Base-by-base conservation (phyloP, 768 basidiomycete genomes). In the Panellus pusillus region DNA sequence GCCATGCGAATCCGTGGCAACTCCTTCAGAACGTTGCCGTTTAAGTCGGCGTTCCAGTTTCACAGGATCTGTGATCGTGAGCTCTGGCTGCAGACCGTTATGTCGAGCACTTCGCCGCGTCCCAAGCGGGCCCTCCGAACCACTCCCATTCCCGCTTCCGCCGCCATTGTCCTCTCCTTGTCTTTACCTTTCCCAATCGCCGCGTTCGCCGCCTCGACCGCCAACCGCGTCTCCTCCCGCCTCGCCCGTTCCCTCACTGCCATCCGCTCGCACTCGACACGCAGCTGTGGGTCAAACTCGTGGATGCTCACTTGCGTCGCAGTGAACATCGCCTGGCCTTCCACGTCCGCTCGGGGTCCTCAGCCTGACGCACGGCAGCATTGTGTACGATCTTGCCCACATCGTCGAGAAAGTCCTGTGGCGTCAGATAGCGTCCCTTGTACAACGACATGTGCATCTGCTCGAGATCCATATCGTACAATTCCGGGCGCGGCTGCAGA, bases 401-500 rank as follows among this genome's bases (percentile, higher is more conserved):
- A 61, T 93, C 90, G 42, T 86, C 81, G 8, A 98, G 79, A 75
- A 99, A 97, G 50, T 91, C 87, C 52, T 86, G 82, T 0, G 92
- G 89, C 0, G 92, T 93, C 27, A 92, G 81, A 66, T 98, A 99
- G 37, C 84, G 83, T 37, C 84, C 84, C 65, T 83, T 86, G 75
- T 91, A 93, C 18, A 99, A 76, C 50, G 91, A 85, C 19, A 77
- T 74, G 62, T 95, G 90, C 82, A 99, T 93, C 58, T 81, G 83
- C 63, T 98, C 97, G 35, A 98, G 76, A 67, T 98, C 94, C 79
- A 98, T 87, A 64, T 95, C 85, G 65, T 82, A 91, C 15, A 94
- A 72, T 8, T 74, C 75, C 9, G 82, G 82, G 14, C 64, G 68
- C 15, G 72, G 73, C 9, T 74, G 73, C 11, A 62, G 52, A 14